These are phyloP conservation scores for Maudiozyma serrabonitensis DNA, from an alignment of 805 yeast genomes.

Conservation along the genomic window DNA sequence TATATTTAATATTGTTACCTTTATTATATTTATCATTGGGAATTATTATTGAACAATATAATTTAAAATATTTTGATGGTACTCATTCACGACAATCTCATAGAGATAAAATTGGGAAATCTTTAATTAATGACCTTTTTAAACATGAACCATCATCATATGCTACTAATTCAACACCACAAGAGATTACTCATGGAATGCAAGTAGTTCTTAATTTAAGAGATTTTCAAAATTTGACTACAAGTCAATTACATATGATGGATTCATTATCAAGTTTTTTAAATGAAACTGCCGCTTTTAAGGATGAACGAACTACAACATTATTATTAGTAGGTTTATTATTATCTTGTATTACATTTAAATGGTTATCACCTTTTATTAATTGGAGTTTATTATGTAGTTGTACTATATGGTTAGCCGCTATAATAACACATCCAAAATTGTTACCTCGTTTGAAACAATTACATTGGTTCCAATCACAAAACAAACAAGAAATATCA, in stretches of 20 bases:
- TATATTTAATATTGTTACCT: constrained; percentile 56
- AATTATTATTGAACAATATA: constrained; percentile 61
- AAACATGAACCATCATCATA: not conserved
- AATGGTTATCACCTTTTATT: constrained; percentile 40
- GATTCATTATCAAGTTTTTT: constrained; percentile 46
- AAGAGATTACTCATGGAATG: constrained; percentile 21
- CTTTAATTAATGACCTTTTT: constrained; percentile 34
- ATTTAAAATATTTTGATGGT: constrained; percentile 49
- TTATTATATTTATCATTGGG: constrained; percentile 44
- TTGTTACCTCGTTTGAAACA: constrained; percentile 11
- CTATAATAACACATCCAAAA: constrained; percentile 54
- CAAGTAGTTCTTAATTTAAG: constrained; percentile 51
- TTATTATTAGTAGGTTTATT: constrained; percentile 40
- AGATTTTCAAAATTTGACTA: constrained; percentile 59
- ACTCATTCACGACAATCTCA: not conserved
- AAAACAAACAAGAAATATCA: constrained; percentile 25
- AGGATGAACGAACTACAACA: constrained; percentile 59
- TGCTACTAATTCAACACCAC: not conserved
- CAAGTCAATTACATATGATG: constrained; percentile 40
- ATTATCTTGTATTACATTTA: constrained; percentile 31
- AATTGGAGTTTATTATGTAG: constrained; percentile 60
- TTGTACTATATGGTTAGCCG: constrained; percentile 44
- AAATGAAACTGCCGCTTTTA: constrained; percentile 58
- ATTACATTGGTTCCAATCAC: too few relatives aligned
- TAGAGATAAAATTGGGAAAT: constrained; percentile 42